Evolutionary conservation across 2,329 filamentous ascomycete species (phyloP), one percentile per base, ranked within the genome.

Genomic region (Tolypocladium capitatum): DNA sequence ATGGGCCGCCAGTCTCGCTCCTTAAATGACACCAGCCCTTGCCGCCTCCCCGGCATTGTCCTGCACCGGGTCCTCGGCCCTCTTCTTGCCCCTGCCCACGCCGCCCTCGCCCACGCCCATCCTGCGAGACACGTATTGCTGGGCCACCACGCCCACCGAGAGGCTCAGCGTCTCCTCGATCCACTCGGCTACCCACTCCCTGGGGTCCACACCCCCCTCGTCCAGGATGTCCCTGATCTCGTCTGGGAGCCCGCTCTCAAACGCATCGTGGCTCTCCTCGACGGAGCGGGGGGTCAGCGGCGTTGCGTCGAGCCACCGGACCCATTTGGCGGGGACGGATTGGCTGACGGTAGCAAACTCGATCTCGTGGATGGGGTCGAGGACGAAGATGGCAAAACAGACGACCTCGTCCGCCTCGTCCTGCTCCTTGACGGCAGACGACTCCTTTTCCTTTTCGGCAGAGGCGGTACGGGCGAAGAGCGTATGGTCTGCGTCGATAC

Each of bases 131-230:
- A 98, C 92, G 62, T 98, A 98, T 53, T 90, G 76, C 74, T 98
- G 92, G 2, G 92, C 92, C 4, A 97, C 83, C 8, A 95, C 72
- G 18, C 92, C 91, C 0, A 94, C 78, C 4, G 81, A 78, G 44
- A 97, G 70, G 36, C 74, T 80, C 31, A 98, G 73, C 0, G 82
- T 71, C 68, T 97, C 91, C 68, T 97, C 91, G 43, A 98, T 77
- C 92, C 92, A 98, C 66, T 97, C 92, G 3, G 90, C 85, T 34
- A 95, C 86, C 92, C 92, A 98, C 65, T 98, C 92, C 49, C 92
- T 76, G 0, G 92, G 92, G 60, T 98, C 92, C 2, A 97, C 87
- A 43, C 78, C 80, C 9, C 80, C 80, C 41, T 69, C 68, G 58
- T 81, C 79, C 36, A 98, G 80, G 53, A 97, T 94, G 55, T 91